These are phyloP conservation scores for Viridothelium virens DNA, from an alignment of 495 filamentous ascomycete genomes.

Conservation along the genomic window DNA sequence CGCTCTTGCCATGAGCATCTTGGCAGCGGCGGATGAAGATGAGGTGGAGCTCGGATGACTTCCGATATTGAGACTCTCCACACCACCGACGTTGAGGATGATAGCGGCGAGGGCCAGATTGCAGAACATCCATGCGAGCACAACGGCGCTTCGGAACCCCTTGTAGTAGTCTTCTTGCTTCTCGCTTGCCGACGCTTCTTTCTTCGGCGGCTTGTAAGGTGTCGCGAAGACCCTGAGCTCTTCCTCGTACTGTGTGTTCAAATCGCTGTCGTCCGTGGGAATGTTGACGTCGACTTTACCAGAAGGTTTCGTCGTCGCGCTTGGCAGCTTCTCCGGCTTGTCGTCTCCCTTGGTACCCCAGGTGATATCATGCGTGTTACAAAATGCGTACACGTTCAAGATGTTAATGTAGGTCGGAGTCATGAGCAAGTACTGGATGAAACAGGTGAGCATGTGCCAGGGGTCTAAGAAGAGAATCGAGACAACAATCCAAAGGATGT, in stretches of 20 bases:
- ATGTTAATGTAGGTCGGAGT: conserved; percentile 95
- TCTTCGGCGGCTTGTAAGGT: conserved; percentile 60
- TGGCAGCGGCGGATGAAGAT: neutral
- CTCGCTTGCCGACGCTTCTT: conserved; percentile 54
- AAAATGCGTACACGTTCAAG: conserved; percentile 96
- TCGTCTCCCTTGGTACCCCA: conserved; percentile 97
- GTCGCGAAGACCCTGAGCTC: conserved; percentile 67
- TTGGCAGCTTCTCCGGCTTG: conserved; percentile 73
- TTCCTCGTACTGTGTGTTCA: conserved; percentile 89
- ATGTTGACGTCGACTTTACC: conserved; percentile 92
- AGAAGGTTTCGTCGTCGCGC: conserved; percentile 74
- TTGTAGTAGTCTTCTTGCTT: conserved; percentile 98
- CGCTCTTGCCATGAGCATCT: neutral
- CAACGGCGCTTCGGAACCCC: conserved; percentile 84
- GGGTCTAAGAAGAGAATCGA: conserved; percentile 96
- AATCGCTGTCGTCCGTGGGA: conserved; percentile 73
- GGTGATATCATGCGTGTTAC: conserved; percentile 94
- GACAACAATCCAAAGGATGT: conserved; percentile 84
- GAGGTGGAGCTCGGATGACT: conserved; percentile 1
- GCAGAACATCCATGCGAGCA: conserved; percentile 91
- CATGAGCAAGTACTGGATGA: conserved; percentile 92
- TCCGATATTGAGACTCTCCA: conserved; percentile 51
- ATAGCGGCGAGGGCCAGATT: conserved; percentile 85
- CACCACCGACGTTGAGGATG: conserved; percentile 76
- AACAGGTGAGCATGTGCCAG: conserved; percentile 97